These are phyloP conservation scores for Madurella fahalii DNA, from an alignment of 2,329 filamentous ascomycete genomes.

Conservation along the genomic window DNA sequence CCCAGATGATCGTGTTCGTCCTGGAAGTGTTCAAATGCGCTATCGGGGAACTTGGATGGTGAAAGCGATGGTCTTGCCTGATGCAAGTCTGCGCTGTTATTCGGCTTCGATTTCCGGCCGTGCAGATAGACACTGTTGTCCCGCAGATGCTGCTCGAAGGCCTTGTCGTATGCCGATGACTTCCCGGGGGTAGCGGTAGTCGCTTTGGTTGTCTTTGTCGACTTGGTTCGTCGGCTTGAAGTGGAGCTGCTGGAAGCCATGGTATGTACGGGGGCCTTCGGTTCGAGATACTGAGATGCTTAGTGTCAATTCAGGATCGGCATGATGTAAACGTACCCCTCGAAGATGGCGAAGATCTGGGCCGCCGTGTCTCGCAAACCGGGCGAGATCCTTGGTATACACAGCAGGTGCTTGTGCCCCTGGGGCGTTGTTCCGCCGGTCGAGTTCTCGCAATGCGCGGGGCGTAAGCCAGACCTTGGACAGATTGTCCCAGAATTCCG, in stretches of 20 bases:
- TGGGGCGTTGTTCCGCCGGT: constrained; percentile 17
- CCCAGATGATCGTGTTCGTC: no score
- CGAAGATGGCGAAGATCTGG: constrained; percentile 34
- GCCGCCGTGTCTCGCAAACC: constrained; percentile 32
- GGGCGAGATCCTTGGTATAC: constrained; percentile 17
- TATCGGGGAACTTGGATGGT: no score
- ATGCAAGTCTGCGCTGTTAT: no score
- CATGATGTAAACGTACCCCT: constrained; percentile 28
- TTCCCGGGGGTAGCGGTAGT: constrained; percentile 16
- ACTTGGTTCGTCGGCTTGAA: constrained; percentile 18
- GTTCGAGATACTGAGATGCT: constrained; percentile 23
- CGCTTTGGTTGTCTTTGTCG: constrained; percentile 16
- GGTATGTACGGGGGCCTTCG: constrained; percentile 8
- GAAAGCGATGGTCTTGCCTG: no score
- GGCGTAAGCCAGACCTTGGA: constrained; percentile 17
- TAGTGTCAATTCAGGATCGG: constrained; percentile 12
- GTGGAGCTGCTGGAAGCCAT: constrained; percentile 24
- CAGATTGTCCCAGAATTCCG: constrained; percentile 16
- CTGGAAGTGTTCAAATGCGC: no score
- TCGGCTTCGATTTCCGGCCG: constrained; percentile 9
- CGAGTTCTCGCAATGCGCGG: constrained; percentile 19
- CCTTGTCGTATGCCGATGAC: constrained; percentile 25
- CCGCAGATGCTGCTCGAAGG: constrained; percentile 28
- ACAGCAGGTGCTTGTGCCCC: constrained; percentile 11
- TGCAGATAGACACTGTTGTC: constrained; percentile 25